Percentiles rank a stretch among this genome's conserved stretches.
Evolutionary conservation across 2,329 filamentous ascomycete species (phyloP).

Genomic region (Colletotrichum kahawae): DNA sequence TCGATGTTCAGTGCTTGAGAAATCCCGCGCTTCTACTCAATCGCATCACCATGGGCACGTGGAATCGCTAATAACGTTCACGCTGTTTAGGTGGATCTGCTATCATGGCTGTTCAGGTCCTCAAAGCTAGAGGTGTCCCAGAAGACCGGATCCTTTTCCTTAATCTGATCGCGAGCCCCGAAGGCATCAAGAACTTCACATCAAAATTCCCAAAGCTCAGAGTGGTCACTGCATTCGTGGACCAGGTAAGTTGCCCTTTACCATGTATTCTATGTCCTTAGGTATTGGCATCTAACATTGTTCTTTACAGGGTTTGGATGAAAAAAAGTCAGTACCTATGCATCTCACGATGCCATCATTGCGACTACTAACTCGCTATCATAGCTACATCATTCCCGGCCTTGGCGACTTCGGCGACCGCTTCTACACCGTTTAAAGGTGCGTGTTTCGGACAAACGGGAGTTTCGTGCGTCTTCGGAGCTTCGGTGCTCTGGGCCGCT

Average conservation of each 20-base stretch:
- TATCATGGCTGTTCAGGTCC: slow-evolving; percentile 93
- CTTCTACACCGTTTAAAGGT: slow-evolving; percentile 82
- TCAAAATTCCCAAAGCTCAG: slow-evolving; percentile 86
- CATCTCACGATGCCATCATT: slow-evolving; percentile 11
- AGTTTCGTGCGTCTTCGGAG: not conserved
- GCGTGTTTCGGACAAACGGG: not conserved
- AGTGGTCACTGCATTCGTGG: slow-evolving; percentile 95
- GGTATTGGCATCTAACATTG: not conserved
- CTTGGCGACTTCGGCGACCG: slow-evolving; percentile 95
- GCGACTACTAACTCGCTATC: slow-evolving; percentile 39
- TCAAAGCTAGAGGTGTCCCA: slow-evolving; percentile 88
- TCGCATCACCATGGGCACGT: not conserved
- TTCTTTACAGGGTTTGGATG: slow-evolving; percentile 75
- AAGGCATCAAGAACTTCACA: slow-evolving; percentile 89
- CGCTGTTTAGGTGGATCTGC: slow-evolving; percentile 78
- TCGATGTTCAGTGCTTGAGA: not conserved
- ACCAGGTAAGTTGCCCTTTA: slow-evolving; percentile 61
- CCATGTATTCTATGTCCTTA: not conserved
- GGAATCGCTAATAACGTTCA: not conserved
- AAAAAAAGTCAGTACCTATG: slow-evolving; percentile 81
- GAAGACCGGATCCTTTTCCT: slow-evolving; percentile 96
- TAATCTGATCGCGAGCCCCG: slow-evolving; percentile 96
- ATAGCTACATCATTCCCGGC: slow-evolving; percentile 92
- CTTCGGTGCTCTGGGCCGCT: not conserved
- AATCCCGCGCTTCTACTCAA: not conserved